These are phyloP conservation scores for Lepraria neglecta DNA, from an alignment of 495 filamentous ascomycete species.

Conservation along the genomic window DNA sequence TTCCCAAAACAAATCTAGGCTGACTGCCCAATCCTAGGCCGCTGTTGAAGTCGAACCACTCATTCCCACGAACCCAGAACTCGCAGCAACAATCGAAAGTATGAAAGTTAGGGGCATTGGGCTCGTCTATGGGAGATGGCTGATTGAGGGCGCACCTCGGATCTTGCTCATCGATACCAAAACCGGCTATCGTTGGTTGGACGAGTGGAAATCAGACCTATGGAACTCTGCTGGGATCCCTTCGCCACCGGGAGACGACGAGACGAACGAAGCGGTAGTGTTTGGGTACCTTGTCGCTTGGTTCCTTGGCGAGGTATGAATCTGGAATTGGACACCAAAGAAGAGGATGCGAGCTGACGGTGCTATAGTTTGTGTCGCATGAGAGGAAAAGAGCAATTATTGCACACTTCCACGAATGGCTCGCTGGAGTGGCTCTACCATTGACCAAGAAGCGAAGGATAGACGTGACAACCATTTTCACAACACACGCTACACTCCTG, in stretches of 20 bases:
- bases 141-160: constrained; percentile 91
- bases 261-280: constrained; percentile 96
- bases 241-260: constrained; percentile 79
- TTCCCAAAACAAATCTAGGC: constrained; percentile 6
- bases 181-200: constrained; percentile 80
- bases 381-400: constrained; percentile 86
- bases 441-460: constrained; percentile 88
- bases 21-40: constrained; percentile 50
- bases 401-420: constrained; percentile 98
- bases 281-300: constrained; percentile 97
- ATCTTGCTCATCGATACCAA: constrained; percentile 93
- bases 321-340: neutral
- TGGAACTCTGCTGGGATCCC: constrained; percentile 93
- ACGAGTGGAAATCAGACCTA: constrained; percentile 96
- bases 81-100: constrained; percentile 73
- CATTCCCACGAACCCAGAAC: constrained; percentile 69
- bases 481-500: constrained; percentile 90
- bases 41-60: constrained; percentile 94
- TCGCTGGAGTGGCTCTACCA: constrained; percentile 92
- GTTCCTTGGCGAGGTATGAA: constrained; percentile 89
- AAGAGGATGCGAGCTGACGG: constrained; percentile 8
- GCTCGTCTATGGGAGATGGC: constrained; percentile 90
- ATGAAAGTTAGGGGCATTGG: constrained; percentile 90
- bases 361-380: constrained; percentile 77
- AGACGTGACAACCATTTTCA: constrained; percentile 97